phyloP scores from a whole-genome alignment of 2,329 filamentous ascomycete genomes.

The Arthrobotrys sinensis region DNA sequence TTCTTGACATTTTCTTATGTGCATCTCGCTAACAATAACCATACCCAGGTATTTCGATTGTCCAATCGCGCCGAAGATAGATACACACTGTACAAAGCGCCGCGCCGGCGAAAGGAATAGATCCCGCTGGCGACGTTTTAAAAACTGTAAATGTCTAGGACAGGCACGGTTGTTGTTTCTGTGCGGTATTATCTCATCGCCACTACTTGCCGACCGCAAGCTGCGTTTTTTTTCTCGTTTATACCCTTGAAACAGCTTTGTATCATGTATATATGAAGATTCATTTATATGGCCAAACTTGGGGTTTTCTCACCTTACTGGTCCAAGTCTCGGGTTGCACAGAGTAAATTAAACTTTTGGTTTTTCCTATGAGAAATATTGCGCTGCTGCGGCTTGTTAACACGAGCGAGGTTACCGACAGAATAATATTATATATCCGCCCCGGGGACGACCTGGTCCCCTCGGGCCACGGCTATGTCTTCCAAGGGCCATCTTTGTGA shows the following conservation, averaged over 20 bases:
- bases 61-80: slow-evolving; percentile 6
- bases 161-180: background rate
- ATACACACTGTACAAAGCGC: slow-evolving; percentile 2
- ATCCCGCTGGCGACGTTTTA: slow-evolving; percentile 24
- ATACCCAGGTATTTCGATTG: slow-evolving; percentile 1
- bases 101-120: slow-evolving; percentile 20
- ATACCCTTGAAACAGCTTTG: slow-evolving; percentile 14
- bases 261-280: background rate
- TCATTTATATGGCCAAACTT: slow-evolving; percentile 12
- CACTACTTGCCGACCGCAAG: slow-evolving; percentile 3
- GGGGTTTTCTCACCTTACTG: slow-evolving; percentile 3
- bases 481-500: background rate
- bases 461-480: background rate
- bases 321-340: slow-evolving; percentile 10
- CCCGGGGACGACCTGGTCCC: background rate
- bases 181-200: slow-evolving; percentile 16
- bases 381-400: slow-evolving; percentile 6
- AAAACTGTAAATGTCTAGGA: background rate
- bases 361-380: background rate
- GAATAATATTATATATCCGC: slow-evolving; percentile 22
- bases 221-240: background rate
- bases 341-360: slow-evolving; percentile 7
- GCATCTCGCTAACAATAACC: slow-evolving; percentile 31
- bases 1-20: slow-evolving; percentile 11
- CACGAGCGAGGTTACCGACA: slow-evolving; percentile 3